phyloP scores from a whole-genome alignment of 805 yeast species.

The Ogataea pilisensis region DNA sequence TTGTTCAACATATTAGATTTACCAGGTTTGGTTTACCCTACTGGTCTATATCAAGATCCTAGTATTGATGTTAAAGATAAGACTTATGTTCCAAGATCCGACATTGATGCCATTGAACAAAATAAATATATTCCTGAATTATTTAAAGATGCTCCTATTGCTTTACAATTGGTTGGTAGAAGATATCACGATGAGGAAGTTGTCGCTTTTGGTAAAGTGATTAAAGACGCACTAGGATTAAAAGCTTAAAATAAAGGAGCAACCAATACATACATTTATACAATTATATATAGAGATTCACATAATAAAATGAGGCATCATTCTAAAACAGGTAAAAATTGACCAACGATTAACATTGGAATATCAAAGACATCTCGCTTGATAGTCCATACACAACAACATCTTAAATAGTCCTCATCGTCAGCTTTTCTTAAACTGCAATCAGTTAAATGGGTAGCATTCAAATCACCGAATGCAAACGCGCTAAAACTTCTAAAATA shows the following conservation, averaged over 20 bases:
- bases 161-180: constrained; percentile 49
- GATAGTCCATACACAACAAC: constrained; percentile 83
- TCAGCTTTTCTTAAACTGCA: constrained; percentile 40
- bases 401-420: constrained; percentile 42
- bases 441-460: constrained; percentile 47
- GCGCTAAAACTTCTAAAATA: constrained; percentile 70
- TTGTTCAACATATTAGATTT: constrained; percentile 69
- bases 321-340: constrained; percentile 62
- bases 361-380: constrained; percentile 79
- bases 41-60: constrained; percentile 55
- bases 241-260: constrained; percentile 6
- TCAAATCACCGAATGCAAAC: constrained; percentile 65
- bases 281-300: too few relatives aligned
- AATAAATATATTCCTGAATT: constrained; percentile 43
- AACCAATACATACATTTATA: too few relatives aligned
- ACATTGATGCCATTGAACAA: constrained; percentile 46
- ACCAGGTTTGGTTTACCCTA: constrained; percentile 63
- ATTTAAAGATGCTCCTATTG: constrained; percentile 51
- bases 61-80: constrained; percentile 44
- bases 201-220: constrained; percentile 34
- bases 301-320: not conserved
- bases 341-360: constrained; percentile 81
- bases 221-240: constrained; percentile 23
- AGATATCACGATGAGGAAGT: constrained; percentile 56
- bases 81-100: constrained; percentile 38